A percentile compares a stretch with the other conserved stretches of the same genome.
Evolutionary conservation across 2,329 filamentous ascomycete species (phyloP).

Genomic region (Cadophora sp.): DNA sequence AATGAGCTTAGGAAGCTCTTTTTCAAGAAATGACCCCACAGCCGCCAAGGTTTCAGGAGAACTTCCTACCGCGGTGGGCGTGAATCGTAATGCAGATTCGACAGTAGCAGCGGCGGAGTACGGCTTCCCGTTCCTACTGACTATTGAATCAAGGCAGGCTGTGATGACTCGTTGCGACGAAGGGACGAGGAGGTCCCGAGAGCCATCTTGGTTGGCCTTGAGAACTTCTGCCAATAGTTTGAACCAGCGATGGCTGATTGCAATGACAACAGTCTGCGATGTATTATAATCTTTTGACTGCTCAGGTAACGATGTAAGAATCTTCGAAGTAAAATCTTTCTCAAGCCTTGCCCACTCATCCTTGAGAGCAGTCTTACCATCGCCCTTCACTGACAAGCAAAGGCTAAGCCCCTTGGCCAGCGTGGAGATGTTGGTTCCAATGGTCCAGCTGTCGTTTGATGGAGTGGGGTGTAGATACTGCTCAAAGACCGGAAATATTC

Average conservation of each 20-base stretch:
- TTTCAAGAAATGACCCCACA: slow-evolving; percentile 58
- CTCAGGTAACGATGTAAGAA: slow-evolving; percentile 80
- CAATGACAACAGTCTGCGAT: slow-evolving; percentile 72
- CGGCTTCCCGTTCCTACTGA: slow-evolving; percentile 66
- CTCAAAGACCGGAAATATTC: slow-evolving; percentile 61
- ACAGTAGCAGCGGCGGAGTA: slow-evolving; percentile 68
- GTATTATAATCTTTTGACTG: slow-evolving; percentile 77
- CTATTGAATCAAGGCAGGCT: slow-evolving; percentile 55
- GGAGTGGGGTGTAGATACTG: slow-evolving; percentile 54
- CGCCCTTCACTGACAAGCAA: slow-evolving; percentile 50
- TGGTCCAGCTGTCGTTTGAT: slow-evolving; percentile 35
- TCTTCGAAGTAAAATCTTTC: slow-evolving; percentile 65
- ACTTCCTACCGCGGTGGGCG: slow-evolving; percentile 49
- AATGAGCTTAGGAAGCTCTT: slow-evolving; percentile 65
- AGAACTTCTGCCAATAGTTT: slow-evolving; percentile 47
- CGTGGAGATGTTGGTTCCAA: slow-evolving; percentile 28
- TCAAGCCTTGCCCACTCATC: slow-evolving; percentile 70
- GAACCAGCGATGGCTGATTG: slow-evolving; percentile 73
- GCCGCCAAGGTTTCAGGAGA: slow-evolving; percentile 53
- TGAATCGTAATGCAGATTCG: slow-evolving; percentile 56
- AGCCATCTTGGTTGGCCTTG: slow-evolving; percentile 34
- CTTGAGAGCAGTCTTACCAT: slow-evolving; percentile 56
- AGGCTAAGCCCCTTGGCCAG: slow-evolving; percentile 54
- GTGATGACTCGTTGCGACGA: slow-evolving; percentile 37
- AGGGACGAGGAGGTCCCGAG: slow-evolving; percentile 26